Evolutionary conservation across 2,329 filamentous ascomycete species (phyloP), one percentile per base, ranked within the genome.

Genomic region (Aspergillus awamori): DNA sequence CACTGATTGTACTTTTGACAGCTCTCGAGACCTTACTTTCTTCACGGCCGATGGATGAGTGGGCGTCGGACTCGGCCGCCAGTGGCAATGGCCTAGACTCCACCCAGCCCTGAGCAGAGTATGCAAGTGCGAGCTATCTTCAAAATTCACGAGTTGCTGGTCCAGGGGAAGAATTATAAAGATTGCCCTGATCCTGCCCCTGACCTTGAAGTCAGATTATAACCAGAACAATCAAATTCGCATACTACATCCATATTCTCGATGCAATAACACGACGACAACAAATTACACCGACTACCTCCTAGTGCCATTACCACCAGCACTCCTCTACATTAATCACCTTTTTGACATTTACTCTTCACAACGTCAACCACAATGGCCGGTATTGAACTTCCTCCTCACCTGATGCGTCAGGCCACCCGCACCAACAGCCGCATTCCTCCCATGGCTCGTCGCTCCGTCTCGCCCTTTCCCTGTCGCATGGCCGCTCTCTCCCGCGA

Each of bases 401-500:
- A 24, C 28, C 28, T 59, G 15, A 43, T 61, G 52, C 58, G 59
- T 7, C 59, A 61, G 38, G 43, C 60, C 36, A 39, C 63, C 11
- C 65, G 58, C 54, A 48, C 58, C 15, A 66, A 63, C 62, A 55
- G 54, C 6, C 65, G 65, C 7, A 56, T 68, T 28, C 66, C 65
- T 10, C 62, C 66, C 1, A 66, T 65, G 10, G 63, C 61, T 2
- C 59, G 53, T n/a, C 63, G 57, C 30, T 62, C 52, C 13, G 26
- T 43, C 17, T 60, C 57, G 5, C 54, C 61, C 10, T 33, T 59
- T 10, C 51, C 61, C 17, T 53, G 57, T 13, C 62, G 51, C 28
- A 64, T 69, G 20, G 66, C 60, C 17, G 30, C 52, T 7, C 51
- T 70, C 28, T 70, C 68, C 4, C 61, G 62, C 22, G 48, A 62